phyloP scores from a whole-genome alignment of 768 basidiomycete species.

The Xerocomellus amylosporus region DNA sequence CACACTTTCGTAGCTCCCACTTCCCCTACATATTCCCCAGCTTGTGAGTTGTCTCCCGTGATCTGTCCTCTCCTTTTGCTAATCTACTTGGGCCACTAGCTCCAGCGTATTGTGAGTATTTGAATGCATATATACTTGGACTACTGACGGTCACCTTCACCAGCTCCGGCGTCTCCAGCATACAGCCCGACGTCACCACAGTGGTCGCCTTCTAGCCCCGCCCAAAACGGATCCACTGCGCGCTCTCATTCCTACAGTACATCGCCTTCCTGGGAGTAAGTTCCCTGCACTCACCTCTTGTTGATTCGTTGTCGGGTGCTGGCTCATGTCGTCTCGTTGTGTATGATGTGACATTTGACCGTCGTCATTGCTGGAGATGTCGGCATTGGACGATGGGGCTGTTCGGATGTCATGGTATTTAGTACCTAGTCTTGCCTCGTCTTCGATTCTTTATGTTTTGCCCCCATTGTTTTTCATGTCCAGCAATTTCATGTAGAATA shows the following conservation, averaged over 20 bases:
- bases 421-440: conserved; percentile 21
- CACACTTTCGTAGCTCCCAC: conserved; percentile 60
- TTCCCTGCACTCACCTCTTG: conserved; percentile 1
- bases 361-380: conserved; percentile 8
- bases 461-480: conserved; percentile 16
- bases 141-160: conserved; percentile 15
- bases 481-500: conserved; percentile 37
- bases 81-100: conserved; percentile 39
- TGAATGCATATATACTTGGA: neutral
- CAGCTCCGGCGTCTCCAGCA: conserved; percentile 81
- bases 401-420: conserved; percentile 17
- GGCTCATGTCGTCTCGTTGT: conserved; percentile 6
- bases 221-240: conserved; percentile 45
- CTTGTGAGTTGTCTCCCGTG: conserved; percentile 53
- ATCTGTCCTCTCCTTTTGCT: neutral
- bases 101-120: conserved; percentile 71
- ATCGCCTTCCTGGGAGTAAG: conserved; percentile 53
- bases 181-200: conserved; percentile 85
- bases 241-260: conserved; percentile 45
- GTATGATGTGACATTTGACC: conserved; percentile 1
- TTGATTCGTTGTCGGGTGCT: conserved; percentile 14
- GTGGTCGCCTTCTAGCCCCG: conserved; percentile 81
- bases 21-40: conserved; percentile 84
- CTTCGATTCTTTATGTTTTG: conserved; percentile 12
- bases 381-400: conserved; percentile 1